phyloP scores from a whole-genome alignment of 805 yeast genomes.

The Saccharomyces jurei region DNA sequence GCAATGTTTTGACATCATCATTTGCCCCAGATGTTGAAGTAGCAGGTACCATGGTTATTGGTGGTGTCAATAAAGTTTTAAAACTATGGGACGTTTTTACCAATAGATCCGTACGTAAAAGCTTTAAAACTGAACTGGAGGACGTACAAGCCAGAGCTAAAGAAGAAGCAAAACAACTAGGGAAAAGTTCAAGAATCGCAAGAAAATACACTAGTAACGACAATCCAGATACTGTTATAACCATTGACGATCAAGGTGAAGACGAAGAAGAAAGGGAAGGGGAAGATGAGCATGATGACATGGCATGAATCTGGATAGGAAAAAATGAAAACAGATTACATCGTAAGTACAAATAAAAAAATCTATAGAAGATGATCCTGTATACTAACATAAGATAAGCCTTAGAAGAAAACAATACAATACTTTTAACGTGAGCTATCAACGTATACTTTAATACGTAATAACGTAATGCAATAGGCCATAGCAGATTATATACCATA shows the following conservation, averaged over 20 bases:
- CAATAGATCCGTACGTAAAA: conserved; percentile 66
- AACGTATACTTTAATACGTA: background rate
- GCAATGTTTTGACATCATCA: conserved; percentile 74
- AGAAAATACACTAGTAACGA: conserved; percentile 53
- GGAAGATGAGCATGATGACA: conserved; percentile 28
- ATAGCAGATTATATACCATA: background rate
- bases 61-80: conserved; percentile 77
- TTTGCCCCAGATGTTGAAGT: conserved; percentile 86
- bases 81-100: conserved; percentile 91
- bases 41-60: conserved; percentile 74
- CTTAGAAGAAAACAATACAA: background rate
- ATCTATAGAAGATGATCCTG: background rate
- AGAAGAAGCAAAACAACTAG: conserved; percentile 44
- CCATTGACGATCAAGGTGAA: conserved; percentile 56
- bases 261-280: conserved; percentile 55
- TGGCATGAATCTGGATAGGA: background rate
- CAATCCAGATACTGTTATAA: conserved; percentile 47
- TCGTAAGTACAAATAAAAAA: background rate
- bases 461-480: background rate
- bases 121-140: conserved; percentile 54
- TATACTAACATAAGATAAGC: conserved; percentile 3
- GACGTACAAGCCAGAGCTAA: conserved; percentile 49
- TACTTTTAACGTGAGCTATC: background rate
- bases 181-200: conserved; percentile 65
- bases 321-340: background rate